Base-by-base conservation (phyloP, 2,329 filamentous ascomycete species). In the Colletotrichum euphorbiae region DNA sequence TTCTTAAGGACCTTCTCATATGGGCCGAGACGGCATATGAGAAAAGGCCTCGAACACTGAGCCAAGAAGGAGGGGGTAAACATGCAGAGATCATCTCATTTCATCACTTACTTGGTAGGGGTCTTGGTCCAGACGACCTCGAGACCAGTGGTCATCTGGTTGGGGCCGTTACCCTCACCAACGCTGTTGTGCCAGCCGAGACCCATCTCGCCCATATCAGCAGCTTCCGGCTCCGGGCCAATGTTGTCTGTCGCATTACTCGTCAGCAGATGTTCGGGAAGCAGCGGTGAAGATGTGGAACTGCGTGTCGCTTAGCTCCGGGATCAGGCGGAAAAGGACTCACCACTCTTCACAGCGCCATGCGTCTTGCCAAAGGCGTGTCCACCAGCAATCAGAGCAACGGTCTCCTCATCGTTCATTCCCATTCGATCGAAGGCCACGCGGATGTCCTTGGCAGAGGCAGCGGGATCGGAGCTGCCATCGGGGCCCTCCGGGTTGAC, bases 321-420 rank as follows among this genome's bases (percentile, higher is more conserved):
- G 45, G 2, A 33, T 5, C 11, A 17, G 17, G 24, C 50, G 21
- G 50, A 9, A 56, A 45, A 3, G 28, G 12, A 66, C 67, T 67
- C 40, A 69, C 67, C 52, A 46, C 6, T 21, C 43, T 55, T 31
- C 12, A 69, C 91, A 36, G 92, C 91, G 73, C 92, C 92, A 79
- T 94, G 92, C 0, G 91, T 93, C 87, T 94, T 94, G 74, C 92
- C 92, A 73, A 94, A 93, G 28, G 88, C 85, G 83, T 94, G 92
- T 43, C 92, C 92, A 75, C 92, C 92, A 43, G 90, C 90, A 76
- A 94, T 94, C 51, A 94, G 82, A 13, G 92, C 91, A 61, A 92
- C 91, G 0, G 92, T 94, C 83, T 94, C 92, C 80, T 92, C 89
- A 76, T 94, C 91, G 76, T 92, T 89, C 92, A 94, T 94, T 70